phyloP scores from a whole-genome alignment of 2,329 filamentous ascomycete species.

The Sporothrix globosa region DNA sequence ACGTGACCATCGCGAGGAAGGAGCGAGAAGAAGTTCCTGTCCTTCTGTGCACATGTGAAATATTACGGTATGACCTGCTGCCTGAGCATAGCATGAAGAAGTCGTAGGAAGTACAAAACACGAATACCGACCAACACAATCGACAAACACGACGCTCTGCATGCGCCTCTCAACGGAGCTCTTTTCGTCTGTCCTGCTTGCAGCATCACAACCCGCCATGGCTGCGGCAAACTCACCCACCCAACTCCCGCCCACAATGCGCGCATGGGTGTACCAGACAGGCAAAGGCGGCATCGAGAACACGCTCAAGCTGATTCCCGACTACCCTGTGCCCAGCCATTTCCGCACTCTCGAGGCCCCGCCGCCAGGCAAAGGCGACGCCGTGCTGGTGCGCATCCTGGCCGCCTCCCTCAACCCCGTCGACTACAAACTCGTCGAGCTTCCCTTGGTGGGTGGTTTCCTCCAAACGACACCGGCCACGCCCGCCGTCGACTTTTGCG shows the following conservation, averaged over 20 bases:
- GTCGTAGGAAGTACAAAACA: not conserved
- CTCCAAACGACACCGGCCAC: conserved; percentile 48
- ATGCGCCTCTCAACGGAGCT: not conserved
- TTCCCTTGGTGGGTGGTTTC: conserved; percentile 46
- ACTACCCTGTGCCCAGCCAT: conserved; percentile 34
- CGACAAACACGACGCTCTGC: not conserved
- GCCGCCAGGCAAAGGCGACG: conserved; percentile 26
- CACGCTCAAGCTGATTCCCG: conserved; percentile 41
- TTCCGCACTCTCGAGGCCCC: conserved; percentile 34
- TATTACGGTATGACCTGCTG: too few relatives aligned
- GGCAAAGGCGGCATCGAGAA: conserved; percentile 42
- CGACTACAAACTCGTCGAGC: conserved; percentile 54
- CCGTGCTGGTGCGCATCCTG: conserved; percentile 51
- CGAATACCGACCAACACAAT: too few relatives aligned
- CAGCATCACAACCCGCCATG: not conserved
- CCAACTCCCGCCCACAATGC: conserved; percentile 34
- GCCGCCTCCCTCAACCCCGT: conserved; percentile 53
- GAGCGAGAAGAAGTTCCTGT: too few relatives aligned
- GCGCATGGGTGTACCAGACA: conserved; percentile 37
- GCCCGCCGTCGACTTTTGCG: conserved; percentile 56
- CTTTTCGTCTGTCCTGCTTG: conserved; percentile 3
- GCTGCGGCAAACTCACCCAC: not conserved
- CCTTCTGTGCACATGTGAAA: too few relatives aligned
- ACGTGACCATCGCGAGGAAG: too few relatives aligned
- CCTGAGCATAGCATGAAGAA: too few relatives aligned